Evolutionary conservation across 192 early-diverging fungal genomes (phyloP), one percentile per base, ranked within the genome.

Genomic region (Coemansia sp.): DNA sequence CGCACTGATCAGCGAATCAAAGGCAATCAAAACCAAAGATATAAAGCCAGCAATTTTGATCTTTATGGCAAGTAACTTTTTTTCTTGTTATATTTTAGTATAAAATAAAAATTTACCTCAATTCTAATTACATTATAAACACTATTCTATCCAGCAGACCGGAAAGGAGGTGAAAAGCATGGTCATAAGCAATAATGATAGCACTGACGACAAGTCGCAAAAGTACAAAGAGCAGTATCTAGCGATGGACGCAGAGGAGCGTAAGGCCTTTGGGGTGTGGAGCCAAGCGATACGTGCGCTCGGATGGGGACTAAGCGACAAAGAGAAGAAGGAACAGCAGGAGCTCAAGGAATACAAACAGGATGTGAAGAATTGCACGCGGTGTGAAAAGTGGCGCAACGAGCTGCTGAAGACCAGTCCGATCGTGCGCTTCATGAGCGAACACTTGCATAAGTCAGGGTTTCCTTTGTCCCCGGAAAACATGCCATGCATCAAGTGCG

Each of bases 341-440:
- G 31, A n/a, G n/a, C 53, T 59, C 33, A 66, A 77, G 33, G 82
- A 77, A 28, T 71, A 61, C 26, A 84, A 89, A 35, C 46, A 82
- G 16, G 82, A 84, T 30, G 66, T 86, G 49, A 66, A 66, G 25
- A 84, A 87, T 67, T 87, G 81, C 70, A 75, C 74, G 51, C 72
- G 63, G 31, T 97, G 95, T 66, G 94, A 94, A 64, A 75, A 83
- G 31, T 88, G 87, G 89, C 90, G 90, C 70, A 86, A 89, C 39
- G 86, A 89, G 53, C 72, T 96, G 53, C 73, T 95, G 23, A 86
- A 87, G 59, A 74, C 71, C 51, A 82, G 79, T 64, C 91, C 95
- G n/a, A 85, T 93, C 63, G 88, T 96, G 12, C 75, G 75, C 40
- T 98, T 98, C 68, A 94, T 98, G 93, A 78, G 91, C 62, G 85